phyloP scores from a whole-genome alignment of 2,329 filamentous ascomycete species.

The Calonectria pauciramosa region DNA sequence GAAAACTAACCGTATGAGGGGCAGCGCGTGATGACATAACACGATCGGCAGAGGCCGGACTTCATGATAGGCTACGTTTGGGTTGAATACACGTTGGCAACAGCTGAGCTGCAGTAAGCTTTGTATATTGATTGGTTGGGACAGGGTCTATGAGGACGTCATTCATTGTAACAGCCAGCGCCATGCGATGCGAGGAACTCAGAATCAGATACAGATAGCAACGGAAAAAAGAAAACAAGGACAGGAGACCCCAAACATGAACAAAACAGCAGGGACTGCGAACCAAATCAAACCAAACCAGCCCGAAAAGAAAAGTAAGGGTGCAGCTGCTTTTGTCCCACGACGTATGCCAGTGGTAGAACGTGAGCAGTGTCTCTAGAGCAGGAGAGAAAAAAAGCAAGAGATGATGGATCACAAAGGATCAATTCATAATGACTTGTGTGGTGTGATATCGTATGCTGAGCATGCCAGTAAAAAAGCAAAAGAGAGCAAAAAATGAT shows the following conservation, averaged over 20 bases:
- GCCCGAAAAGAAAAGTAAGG: not conserved
- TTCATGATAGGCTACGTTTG: not conserved
- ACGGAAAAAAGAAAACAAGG: not conserved
- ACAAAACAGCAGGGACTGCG: not conserved
- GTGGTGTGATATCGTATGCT: constrained; percentile 25
- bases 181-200: constrained; percentile 34
- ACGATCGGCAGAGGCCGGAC: not conserved
- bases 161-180: constrained; percentile 25
- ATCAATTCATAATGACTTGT: constrained; percentile 6
- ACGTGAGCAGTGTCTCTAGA: not conserved
- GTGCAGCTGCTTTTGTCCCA: not conserved
- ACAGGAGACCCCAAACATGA: not conserved
- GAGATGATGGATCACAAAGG: not conserved
- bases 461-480: constrained; percentile 5
- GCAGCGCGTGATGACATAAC: not conserved
- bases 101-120: not conserved
- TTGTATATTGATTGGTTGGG: not conserved
- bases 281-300: not conserved
- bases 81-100: not conserved
- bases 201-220: not conserved
- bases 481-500: not conserved
- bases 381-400: constrained; percentile 4
- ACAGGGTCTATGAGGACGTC: not conserved
- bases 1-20: not conserved
- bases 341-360: not conserved